Evolutionary conservation across 371 early-diverging fungal species (phyloP).

Genomic region (Mucor irregularis): DNA sequence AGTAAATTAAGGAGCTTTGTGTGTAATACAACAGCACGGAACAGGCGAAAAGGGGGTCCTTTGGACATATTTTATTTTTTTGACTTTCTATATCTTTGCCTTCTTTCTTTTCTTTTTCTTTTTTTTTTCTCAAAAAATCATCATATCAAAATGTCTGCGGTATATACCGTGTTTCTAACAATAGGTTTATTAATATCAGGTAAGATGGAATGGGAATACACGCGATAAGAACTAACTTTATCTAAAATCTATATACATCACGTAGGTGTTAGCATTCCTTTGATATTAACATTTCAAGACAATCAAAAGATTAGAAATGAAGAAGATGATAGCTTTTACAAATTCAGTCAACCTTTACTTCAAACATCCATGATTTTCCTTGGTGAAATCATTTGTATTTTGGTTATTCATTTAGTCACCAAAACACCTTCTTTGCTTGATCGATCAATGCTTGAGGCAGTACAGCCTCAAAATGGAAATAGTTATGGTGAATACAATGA

Average conservation of each 20-base stretch:
- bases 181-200: slow-evolving; percentile 28
- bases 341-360: slow-evolving; percentile 42
- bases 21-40: neutral
- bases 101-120: slow-evolving; percentile 1
- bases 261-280: slow-evolving; percentile 44
- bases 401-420: slow-evolving; percentile 39
- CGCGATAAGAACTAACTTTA: neutral
- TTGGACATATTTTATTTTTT: slow-evolving; percentile 6
- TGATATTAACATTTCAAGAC: slow-evolving; percentile 46
- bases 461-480: slow-evolving; percentile 29
- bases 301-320: slow-evolving; percentile 31
- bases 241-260: too few species aligned
- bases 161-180: slow-evolving; percentile 23
- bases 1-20: neutral
- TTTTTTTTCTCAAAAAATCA: neutral
- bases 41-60: neutral
- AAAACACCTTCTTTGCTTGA: slow-evolving; percentile 35
- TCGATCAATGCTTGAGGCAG: slow-evolving; percentile 33
- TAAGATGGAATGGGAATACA: neutral
- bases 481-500: slow-evolving; percentile 20
- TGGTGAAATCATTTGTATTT: slow-evolving; percentile 47
- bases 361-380: slow-evolving; percentile 51
- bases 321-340: slow-evolving; percentile 12
- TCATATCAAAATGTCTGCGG: slow-evolving; percentile 9
- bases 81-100: slow-evolving; percentile 1